These are phyloP conservation scores for Xenoacremonium recifei DNA, from an alignment of 2,329 filamentous ascomycete species.

Conservation along the genomic window DNA sequence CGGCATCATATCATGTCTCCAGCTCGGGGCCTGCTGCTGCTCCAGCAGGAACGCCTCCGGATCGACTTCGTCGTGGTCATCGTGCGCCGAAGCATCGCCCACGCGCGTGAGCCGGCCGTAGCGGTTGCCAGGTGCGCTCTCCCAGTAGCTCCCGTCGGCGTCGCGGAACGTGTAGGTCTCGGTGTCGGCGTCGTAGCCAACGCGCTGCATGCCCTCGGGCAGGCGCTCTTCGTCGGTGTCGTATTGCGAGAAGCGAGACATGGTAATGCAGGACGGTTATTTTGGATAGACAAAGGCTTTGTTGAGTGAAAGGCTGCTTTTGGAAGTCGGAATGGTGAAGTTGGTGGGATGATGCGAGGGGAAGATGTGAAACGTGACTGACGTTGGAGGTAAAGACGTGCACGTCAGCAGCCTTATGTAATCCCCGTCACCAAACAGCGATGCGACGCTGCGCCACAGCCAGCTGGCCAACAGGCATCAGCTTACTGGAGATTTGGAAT, in stretches of 20 bases:
- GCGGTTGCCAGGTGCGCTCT: conserved; percentile 47
- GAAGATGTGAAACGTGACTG: too few species aligned
- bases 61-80: conserved; percentile 21
- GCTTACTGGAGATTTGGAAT: too few species aligned
- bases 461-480: too few species aligned
- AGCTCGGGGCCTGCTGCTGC: conserved; percentile 35
- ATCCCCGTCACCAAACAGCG: too few species aligned
- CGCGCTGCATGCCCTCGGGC: conserved; percentile 52
- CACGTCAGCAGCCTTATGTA: too few species aligned
- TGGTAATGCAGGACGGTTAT: too few species aligned
- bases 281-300: too few species aligned
- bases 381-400: too few species aligned
- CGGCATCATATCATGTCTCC: conserved; percentile 52
- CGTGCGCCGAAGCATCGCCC: conserved; percentile 26
- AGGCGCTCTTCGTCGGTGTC: conserved; percentile 51
- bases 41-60: conserved; percentile 31
- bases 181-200: conserved; percentile 56
- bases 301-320: too few species aligned
- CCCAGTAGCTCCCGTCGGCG: conserved; percentile 46
- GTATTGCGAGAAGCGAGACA: conserved; percentile 43
- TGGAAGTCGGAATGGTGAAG: too few species aligned
- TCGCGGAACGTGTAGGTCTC: conserved; percentile 53
- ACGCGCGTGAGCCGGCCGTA: conserved; percentile 48
- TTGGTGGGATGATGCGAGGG: too few species aligned
- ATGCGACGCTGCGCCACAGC: too few species aligned